Base-by-base conservation (phyloP, 163 green algal species). In the Chlamydomonas reinhardtii region DNA sequence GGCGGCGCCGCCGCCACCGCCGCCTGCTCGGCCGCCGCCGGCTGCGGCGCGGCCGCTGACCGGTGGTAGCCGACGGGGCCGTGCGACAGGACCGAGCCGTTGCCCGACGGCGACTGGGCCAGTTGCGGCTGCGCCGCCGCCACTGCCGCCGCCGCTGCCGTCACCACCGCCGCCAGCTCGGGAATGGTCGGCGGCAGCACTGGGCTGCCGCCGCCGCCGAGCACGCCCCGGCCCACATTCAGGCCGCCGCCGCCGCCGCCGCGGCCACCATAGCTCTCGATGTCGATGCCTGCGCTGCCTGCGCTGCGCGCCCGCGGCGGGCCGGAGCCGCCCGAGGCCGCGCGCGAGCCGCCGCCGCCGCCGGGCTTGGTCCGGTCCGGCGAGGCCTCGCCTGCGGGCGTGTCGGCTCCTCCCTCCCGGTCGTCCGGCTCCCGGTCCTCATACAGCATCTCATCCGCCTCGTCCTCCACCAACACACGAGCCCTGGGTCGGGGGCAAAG, bases 361-460 rank as follows among this genome's bases (percentile, higher is more conserved):
- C 71, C 31, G 56, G 64, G 4, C 24, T 43, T 65, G 16, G 48
- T 39, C 31, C n/a, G 56, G 74, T 82, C 59, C 22, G 75, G 75
- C 34, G 75, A 83, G 1, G 61, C n/a, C 8, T 32, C 6, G 35
- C 61, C 75, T 14, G 48, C 48, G 39, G 62, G 64, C 31, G 59
- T 71, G 27, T 84, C 76, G 5, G 64, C 25, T 15, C 37, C 34
- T 3, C 74, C 76, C 64, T 84, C 76, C 1, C 31, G 14, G 17
- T 84, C 76, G 39, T 84, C 76, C 9, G 34, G 14, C n/a, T 84
- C 76, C 0, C 76, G 76, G 31, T 85, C 78, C 66, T 85, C 78
- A 34, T 85, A 85, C 66, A 85, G 78, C 25, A 69, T 69, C 48
- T 85, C 78, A 52, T 85, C n/a, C 31, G 29, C 66, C 68, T 85